These are phyloP conservation scores for Backusella macrospora DNA, from an alignment of 192 early-diverging fungal species.

Conservation along the genomic window DNA sequence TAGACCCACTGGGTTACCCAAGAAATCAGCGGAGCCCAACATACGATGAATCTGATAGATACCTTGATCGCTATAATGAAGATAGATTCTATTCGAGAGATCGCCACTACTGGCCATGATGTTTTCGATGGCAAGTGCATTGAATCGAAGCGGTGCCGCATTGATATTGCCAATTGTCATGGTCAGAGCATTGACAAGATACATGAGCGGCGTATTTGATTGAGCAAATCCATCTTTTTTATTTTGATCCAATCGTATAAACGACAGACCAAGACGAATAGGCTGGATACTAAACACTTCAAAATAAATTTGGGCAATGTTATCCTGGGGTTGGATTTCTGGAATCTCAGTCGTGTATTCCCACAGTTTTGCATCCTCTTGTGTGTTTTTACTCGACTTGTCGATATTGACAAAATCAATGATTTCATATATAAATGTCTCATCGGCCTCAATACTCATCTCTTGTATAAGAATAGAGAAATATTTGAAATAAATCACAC, in stretches of 20 bases:
- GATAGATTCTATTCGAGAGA: constrained; percentile 76
- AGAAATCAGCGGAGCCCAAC: constrained; percentile 94
- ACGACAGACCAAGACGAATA: constrained; percentile 95
- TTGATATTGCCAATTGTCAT: constrained; percentile 99
- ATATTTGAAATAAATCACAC: constrained; percentile 94
- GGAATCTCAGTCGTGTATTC: constrained; percentile 68
- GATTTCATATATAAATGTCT: constrained; percentile 86
- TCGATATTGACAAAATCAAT: constrained; percentile 86
- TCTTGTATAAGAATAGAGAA: constrained; percentile 93
- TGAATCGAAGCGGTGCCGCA: constrained; percentile 86
- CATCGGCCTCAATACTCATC: constrained; percentile 91
- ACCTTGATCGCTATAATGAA: constrained; percentile 89
- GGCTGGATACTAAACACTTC: constrained; percentile 94
- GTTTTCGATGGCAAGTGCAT: constrained; percentile 88
- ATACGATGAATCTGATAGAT: constrained; percentile 86
- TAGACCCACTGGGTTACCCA: constrained; percentile 97
- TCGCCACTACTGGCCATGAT: constrained; percentile 79
- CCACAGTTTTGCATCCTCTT: constrained; percentile 38
- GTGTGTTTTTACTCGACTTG: constrained; percentile 52
- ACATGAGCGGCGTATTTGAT: constrained; percentile 56
- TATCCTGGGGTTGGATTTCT: constrained; percentile 68
- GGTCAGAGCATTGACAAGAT: constrained; percentile 84
- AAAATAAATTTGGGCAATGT: constrained; percentile 84
- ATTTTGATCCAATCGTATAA: constrained; percentile 76
- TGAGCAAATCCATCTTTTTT: constrained; percentile 60